These are phyloP conservation scores for Rubus parviflorus DNA, from an alignment of 306 rosid genomes.

Conservation along the genomic window DNA sequence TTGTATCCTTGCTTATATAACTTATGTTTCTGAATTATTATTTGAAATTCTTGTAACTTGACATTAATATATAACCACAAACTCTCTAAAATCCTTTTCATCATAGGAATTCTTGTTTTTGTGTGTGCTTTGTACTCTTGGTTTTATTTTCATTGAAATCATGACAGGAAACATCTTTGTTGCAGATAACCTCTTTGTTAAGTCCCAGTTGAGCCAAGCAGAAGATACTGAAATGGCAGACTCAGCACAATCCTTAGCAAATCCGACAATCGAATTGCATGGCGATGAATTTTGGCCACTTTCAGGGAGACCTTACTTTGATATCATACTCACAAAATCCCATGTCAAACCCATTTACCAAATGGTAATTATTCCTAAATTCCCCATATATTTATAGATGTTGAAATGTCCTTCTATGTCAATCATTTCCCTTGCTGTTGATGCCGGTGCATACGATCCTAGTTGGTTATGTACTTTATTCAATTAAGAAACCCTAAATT, in stretches of 20 bases:
- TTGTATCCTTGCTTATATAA: neutral
- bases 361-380: conserved; percentile 36
- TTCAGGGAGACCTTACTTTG: conserved; percentile 37
- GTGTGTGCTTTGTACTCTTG: neutral
- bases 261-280: conserved; percentile 13
- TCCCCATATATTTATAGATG: neutral
- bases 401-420: too few species aligned
- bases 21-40: too few species aligned
- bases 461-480: too few species aligned
- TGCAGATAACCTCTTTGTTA: neutral
- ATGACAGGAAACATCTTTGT: neutral
- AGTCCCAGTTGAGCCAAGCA: neutral
- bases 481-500: too few species aligned
- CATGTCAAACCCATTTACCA: conserved; percentile 18
- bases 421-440: too few species aligned
- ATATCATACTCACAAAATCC: conserved; percentile 31
- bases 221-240: conserved; percentile 8
- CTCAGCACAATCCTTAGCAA: neutral
- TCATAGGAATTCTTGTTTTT: neutral
- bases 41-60: too few species aligned
- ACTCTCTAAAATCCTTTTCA: too few species aligned
- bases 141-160: neutral
- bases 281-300: conserved; percentile 46
- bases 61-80: too few species aligned
- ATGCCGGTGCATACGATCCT: too few species aligned